A percentile compares a stretch with the other conserved stretches of the same genome.
These are phyloP conservation scores for Dendrobium catenatum DNA, from an alignment of 106 monocot genomes.

Conservation along the genomic window DNA sequence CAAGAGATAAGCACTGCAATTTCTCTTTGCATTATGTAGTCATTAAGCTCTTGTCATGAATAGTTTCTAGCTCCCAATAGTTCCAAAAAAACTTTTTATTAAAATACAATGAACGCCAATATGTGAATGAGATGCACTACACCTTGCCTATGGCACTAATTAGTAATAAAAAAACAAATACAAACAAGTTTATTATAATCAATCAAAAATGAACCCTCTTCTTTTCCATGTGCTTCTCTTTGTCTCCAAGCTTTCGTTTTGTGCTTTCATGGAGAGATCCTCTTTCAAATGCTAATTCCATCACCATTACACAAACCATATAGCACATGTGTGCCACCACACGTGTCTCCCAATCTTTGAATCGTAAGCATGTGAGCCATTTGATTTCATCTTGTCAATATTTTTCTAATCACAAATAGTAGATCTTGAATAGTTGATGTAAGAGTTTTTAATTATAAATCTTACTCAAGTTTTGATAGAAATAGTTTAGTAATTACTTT, in stretches of 20 bases:
- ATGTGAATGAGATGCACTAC: neutral
- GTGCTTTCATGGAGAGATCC: neutral
- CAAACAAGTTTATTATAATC: neutral
- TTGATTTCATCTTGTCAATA: neutral
- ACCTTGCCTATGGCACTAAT: neutral
- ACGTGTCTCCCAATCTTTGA: conserved; percentile 22
- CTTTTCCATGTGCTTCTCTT: conserved; percentile 2
- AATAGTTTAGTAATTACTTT: neutral
- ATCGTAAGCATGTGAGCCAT: conserved; percentile 23
- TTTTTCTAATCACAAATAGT: neutral
- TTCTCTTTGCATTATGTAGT: too few relatives aligned
- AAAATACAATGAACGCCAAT: neutral
- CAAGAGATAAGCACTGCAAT: too few relatives aligned
- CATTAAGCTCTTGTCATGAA: too few relatives aligned
- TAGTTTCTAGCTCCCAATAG: too few relatives aligned
- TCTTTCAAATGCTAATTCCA: neutral
- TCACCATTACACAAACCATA: conserved; percentile 8
- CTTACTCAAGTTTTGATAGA: neutral
- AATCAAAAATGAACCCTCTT: neutral
- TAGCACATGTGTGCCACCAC: conserved; percentile 39
- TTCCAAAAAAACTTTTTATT: neutral
- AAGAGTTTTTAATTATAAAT: too few relatives aligned
- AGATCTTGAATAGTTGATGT: neutral
- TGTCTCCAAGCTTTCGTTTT: conserved; percentile 1
- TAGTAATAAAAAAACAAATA: neutral